Percentiles rank a stretch among this genome's conserved stretches.
Conservation (phyloP, 164 flowering plant species). For the Buxus sempervirens region DNA sequence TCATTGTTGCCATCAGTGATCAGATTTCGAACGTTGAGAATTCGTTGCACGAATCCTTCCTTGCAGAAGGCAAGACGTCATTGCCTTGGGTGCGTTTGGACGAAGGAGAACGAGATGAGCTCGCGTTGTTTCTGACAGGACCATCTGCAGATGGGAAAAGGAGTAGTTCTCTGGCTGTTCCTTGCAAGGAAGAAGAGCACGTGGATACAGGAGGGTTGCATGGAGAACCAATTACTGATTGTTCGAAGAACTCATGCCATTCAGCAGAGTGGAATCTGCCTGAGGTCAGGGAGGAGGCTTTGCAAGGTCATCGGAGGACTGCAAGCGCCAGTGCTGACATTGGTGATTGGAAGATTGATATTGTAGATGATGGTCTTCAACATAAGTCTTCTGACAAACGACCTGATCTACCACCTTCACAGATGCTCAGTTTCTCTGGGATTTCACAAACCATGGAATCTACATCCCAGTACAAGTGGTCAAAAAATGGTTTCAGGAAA, state of each 20-base stretch:
- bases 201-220: slow-evolving; percentile 9
- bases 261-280: slow-evolving; percentile 30
- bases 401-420: slow-evolving; percentile 48
- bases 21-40: slow-evolving; percentile 50
- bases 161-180: slow-evolving; percentile 2
- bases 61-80: slow-evolving; percentile 51
- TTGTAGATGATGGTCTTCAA: slow-evolving; percentile 32
- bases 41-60: slow-evolving; percentile 40
- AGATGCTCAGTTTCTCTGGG: slow-evolving; percentile 62
- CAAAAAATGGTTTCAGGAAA: slow-evolving; percentile 69
- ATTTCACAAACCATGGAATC: slow-evolving; percentile 49
- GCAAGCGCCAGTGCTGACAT: slow-evolving; percentile 87
- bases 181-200: slow-evolving; percentile 17
- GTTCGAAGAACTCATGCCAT: slow-evolving; percentile 29
- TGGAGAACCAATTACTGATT: slow-evolving; percentile 22
- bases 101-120: slow-evolving; percentile 84
- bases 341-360: slow-evolving; percentile 62
- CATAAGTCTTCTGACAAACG: slow-evolving; percentile 23
- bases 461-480: slow-evolving; percentile 53
- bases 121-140: slow-evolving; percentile 75
- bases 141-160: slow-evolving; percentile 20
- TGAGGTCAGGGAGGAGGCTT: slow-evolving; percentile 38
- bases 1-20: slow-evolving; percentile 56
- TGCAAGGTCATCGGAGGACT: slow-evolving; percentile 68
- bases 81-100: slow-evolving; percentile 76